These are phyloP conservation scores for Nicotiana paniculata DNA, from an alignment of 257 asterid species.

Conservation along the genomic window DNA sequence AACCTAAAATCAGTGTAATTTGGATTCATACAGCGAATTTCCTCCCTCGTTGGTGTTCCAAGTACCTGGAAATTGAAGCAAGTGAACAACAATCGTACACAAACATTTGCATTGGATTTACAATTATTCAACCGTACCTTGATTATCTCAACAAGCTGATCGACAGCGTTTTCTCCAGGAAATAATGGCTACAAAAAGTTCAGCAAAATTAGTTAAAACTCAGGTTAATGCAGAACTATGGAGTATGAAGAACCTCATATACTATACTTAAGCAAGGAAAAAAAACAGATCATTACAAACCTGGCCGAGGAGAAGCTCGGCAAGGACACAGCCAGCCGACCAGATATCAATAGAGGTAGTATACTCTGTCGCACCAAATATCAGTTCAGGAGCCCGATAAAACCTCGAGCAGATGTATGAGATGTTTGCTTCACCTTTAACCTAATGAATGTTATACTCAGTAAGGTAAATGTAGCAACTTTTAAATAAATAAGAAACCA, in stretches of 20 bases:
- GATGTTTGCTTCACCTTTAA: constrained; percentile 87
- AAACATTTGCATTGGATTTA: not conserved
- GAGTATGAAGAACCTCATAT: not conserved
- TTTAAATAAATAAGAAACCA: not conserved
- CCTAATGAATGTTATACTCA: constrained; percentile 25
- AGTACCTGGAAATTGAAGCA: constrained; percentile 56
- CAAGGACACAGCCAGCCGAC: constrained; percentile 98
- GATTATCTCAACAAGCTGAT: constrained; percentile 91
- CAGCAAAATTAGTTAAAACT: not conserved
- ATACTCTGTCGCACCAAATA: constrained; percentile 94
- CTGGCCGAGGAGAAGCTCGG: constrained; percentile 91
- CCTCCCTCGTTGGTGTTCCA: constrained; percentile 95
- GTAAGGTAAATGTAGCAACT: not conserved
- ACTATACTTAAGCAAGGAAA: not conserved
- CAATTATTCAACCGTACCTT: constrained; percentile 42
- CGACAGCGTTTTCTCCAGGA: constrained; percentile 97
- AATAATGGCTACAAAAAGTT: constrained; percentile 60
- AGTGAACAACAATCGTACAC: constrained; percentile 9
- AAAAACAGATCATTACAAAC: constrained; percentile 25
- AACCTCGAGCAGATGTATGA: constrained; percentile 92
- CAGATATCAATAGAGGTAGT: constrained; percentile 89
- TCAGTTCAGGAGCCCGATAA: constrained; percentile 97
- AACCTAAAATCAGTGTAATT: constrained; percentile 80
- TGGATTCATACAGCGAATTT: constrained; percentile 95
- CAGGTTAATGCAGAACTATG: not conserved